These are phyloP conservation scores for Coemansia furcata DNA, from an alignment of 192 early-diverging fungal genomes.

Conservation along the genomic window DNA sequence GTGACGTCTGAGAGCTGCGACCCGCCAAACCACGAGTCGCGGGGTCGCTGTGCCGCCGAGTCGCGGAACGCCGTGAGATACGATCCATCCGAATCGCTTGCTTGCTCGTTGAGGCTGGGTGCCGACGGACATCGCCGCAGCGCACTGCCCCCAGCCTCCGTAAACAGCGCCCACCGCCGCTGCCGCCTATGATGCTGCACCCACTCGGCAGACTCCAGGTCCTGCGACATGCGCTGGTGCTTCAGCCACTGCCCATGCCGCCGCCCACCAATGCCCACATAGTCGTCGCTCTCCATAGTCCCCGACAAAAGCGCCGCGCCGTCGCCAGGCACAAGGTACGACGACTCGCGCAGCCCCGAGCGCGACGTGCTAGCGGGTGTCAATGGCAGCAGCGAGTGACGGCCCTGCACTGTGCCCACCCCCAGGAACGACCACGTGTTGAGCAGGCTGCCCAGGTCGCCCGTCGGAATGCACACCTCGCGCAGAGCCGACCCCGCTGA, in stretches of 20 bases:
- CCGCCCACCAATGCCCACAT: background rate
- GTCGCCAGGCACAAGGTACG: background rate
- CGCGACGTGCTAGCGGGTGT: background rate
- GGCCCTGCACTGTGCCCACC: background rate
- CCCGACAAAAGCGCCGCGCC: background rate
- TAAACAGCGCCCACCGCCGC: background rate
- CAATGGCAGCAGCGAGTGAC: background rate
- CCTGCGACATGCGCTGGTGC: background rate
- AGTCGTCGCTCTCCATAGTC: conserved; percentile 1
- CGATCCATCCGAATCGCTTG: conserved; percentile 6
- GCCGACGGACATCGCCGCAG: conserved; percentile 25
- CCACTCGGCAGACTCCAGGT: background rate
- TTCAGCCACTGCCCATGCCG: background rate
- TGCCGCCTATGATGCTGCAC: conserved; percentile 18
- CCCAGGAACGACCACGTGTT: conserved; percentile 37
- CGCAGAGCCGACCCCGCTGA: conserved; percentile 10
- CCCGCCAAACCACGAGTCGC: conserved; percentile 3
- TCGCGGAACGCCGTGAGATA: conserved; percentile 14
- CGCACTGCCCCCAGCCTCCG: background rate
- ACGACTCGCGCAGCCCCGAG: background rate
- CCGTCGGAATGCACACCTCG: conserved; percentile 39
- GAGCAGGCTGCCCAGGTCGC: conserved; percentile 32
- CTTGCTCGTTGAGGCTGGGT: conserved; percentile 16
- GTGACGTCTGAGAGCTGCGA: conserved; percentile 25
- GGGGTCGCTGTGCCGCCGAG: background rate